Evolutionary conservation across 140 eudicot genomes (phyloP).

Genomic region (Anethum foeniculum): DNA sequence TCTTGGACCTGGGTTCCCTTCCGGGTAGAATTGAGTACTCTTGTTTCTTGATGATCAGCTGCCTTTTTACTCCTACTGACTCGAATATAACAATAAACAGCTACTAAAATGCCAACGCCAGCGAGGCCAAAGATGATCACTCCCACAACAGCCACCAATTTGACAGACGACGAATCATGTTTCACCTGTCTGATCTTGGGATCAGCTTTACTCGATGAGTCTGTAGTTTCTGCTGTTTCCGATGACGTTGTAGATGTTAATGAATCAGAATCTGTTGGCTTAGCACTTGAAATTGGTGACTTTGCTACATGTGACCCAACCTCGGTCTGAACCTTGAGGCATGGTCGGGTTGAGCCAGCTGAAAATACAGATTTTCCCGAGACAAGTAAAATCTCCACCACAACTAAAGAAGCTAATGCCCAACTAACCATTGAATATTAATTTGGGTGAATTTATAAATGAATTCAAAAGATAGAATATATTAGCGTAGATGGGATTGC

Average conservation of each 20-base stretch:
- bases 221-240: background rate
- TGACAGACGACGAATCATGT: slow-evolving; percentile 39
- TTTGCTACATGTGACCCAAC: background rate
- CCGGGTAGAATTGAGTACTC: background rate
- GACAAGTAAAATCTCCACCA: background rate
- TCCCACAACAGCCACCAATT: slow-evolving; percentile 60
- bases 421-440: background rate
- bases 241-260: background rate
- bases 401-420: background rate
- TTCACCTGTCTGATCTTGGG: slow-evolving; percentile 12
- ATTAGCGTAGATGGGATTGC: background rate
- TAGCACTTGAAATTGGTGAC: background rate
- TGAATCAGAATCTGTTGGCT: background rate
- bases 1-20: background rate
- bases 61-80: slow-evolving; percentile 41
- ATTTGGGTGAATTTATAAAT: background rate
- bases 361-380: background rate
- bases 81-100: slow-evolving; percentile 67
- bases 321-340: background rate
- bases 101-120: slow-evolving; percentile 40
- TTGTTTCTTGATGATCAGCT: slow-evolving; percentile 7
- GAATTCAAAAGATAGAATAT: background rate
- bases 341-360: background rate
- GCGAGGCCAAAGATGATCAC: slow-evolving; percentile 68
- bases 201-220: background rate